Evolutionary conservation across 2,329 filamentous ascomycete genomes (phyloP), one percentile per base, ranked within the genome.

Genomic region (Ophiostoma sp.): DNA sequence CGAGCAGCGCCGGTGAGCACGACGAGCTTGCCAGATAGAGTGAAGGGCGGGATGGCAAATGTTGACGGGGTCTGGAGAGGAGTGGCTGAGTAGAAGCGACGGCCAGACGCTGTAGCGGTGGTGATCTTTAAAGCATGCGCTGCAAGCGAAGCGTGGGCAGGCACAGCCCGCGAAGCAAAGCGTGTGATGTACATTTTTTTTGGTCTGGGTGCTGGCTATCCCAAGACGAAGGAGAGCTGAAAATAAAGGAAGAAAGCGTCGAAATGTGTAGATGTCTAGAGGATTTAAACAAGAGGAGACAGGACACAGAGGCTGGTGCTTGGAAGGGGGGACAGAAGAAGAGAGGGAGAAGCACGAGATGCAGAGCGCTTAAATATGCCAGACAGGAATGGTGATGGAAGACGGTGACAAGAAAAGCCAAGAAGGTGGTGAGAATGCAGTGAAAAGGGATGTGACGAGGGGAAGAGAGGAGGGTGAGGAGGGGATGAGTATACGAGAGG

Each of bases 1-100:
- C 94, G 86, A 35, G 94, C 94, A 77, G 94, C 94, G 68, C 94
- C 94, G 0, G 94, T 98, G 54, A 98, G 91, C 57, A 97, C 84
- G 66, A 88, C 93, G 10, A 94, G 91, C 77, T 89, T 90, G 72
- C 89, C 91, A 78, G 96, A 90, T 44, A 98, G 86, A 10, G 93
- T 94, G 82, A 97, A 98, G 62, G 88, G 88, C 44, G 91, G 89
- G 20, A 44, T 57, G 10, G 41, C 27, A 36, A 97, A 86, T 0
- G 93, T 96, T 35, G 93, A 89, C 4, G 91, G 11, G 89, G 70
- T 67, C 36, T 31, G 41, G 13, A 44, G 35, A n/a, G 41, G 67
- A 27, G 17, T 65, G 23, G 57, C 60, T 8, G 54, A 60, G 52
- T 67, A 67, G 10, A 3, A 1, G 39, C 65, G 65, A 13, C 44